phyloP scores from a whole-genome alignment of 148 eudicot genomes.

The Spergularia marina region DNA sequence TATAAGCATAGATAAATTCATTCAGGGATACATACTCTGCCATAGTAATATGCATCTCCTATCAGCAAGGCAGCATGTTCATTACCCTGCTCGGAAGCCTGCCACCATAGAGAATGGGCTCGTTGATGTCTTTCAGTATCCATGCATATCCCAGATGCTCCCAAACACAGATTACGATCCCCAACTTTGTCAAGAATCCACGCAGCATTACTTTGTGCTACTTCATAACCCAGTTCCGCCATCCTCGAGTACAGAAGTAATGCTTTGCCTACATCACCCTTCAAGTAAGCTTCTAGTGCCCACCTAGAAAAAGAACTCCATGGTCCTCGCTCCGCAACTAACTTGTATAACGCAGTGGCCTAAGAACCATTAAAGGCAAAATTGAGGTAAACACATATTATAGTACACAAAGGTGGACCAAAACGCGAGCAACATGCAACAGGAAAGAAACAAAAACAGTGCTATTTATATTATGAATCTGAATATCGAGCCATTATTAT shows the following conservation, averaged over 20 bases:
- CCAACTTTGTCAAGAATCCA: slow-evolving; percentile 95
- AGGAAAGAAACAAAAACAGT: background rate
- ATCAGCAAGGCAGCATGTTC: slow-evolving; percentile 97
- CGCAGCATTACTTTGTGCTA: slow-evolving; percentile 98
- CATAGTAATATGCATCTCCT: slow-evolving; percentile 98
- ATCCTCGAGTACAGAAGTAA: slow-evolving; percentile 80
- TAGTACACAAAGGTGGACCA: background rate
- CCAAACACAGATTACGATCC: slow-evolving; percentile 82
- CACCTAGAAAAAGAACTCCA: slow-evolving; percentile 97
- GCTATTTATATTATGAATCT: background rate
- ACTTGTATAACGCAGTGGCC: slow-evolving; percentile 87
- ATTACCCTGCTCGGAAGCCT: slow-evolving; percentile 98
- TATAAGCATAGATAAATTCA: background rate
- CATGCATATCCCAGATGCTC: slow-evolving; percentile 78
- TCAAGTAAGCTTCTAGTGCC: slow-evolving; percentile 90
- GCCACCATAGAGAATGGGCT: slow-evolving; percentile 96
- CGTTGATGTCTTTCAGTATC: slow-evolving; percentile 82
- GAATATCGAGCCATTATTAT: no score
- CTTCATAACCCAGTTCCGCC: slow-evolving; percentile 98
- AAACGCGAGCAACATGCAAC: slow-evolving; percentile 1
- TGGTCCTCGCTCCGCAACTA: slow-evolving; percentile 98
- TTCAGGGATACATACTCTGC: slow-evolving; percentile 57
- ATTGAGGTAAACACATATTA: background rate
- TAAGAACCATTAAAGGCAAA: slow-evolving; percentile 28
- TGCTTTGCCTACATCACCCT: slow-evolving; percentile 90